Conservation (phyloP, 345 rosid species). For the Jatropha curcas region DNA sequence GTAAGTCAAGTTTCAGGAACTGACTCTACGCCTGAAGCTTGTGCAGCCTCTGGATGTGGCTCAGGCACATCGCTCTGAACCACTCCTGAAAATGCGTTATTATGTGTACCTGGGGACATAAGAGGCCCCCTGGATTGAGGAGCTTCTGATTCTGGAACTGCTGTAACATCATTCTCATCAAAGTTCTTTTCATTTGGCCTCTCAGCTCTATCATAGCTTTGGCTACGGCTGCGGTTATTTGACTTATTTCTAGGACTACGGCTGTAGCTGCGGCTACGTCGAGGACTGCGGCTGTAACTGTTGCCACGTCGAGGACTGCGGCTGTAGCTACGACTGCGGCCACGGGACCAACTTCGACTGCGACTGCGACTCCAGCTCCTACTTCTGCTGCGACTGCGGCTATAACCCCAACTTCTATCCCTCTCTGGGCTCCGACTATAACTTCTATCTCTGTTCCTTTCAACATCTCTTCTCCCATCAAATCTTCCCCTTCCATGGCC, state of each 20-base stretch:
- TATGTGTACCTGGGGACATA: slow-evolving; percentile 26
- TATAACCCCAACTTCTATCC: no score
- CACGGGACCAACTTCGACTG: slow-evolving; percentile 21
- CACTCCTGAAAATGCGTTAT: slow-evolving; percentile 16
- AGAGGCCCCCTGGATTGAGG: slow-evolving; percentile 27
- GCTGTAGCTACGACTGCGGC: slow-evolving; percentile 39
- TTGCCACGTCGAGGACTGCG: slow-evolving; percentile 37
- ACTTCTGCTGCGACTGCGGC: slow-evolving; percentile 51
- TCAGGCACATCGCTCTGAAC: slow-evolving; percentile 27
- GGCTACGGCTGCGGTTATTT: slow-evolving; percentile 26
- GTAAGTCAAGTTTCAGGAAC: slow-evolving; percentile 9
- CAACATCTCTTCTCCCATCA: slow-evolving; percentile 67
- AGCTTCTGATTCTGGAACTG: slow-evolving; percentile 25
- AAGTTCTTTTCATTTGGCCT: slow-evolving; percentile 32
- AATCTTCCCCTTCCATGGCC: slow-evolving; percentile 73
- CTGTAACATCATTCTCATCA: slow-evolving; percentile 27
- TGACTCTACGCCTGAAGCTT: slow-evolving; percentile 7
- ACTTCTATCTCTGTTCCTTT: slow-evolving; percentile 60
- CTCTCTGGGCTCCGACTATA: slow-evolving; percentile 72
- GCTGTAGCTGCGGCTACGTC: slow-evolving; percentile 6
- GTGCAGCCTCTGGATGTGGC: slow-evolving; percentile 16
- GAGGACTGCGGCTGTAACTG: slow-evolving; percentile 24
- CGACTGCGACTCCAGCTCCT: slow-evolving; percentile 44
- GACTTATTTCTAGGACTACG: slow-evolving; percentile 2
- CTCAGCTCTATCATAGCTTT: slow-evolving; percentile 46